Percentiles rank a stretch among this genome's conserved stretches.
Conservation (phyloP, 352 stramenopile genomes). For the Phytophthora quininea region DNA sequence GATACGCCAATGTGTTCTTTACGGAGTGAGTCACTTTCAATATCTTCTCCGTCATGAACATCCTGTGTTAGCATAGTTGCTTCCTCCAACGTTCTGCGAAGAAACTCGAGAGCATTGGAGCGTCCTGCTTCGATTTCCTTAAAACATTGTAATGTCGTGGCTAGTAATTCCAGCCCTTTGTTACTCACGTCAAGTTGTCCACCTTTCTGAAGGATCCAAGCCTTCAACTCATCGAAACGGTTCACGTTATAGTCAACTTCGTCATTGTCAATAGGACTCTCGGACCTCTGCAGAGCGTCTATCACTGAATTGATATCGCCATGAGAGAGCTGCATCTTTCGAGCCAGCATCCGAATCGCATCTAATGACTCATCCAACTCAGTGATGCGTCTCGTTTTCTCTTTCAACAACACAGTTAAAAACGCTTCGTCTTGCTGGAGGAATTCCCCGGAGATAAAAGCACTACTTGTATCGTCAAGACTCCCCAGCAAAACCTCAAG, state of each 20-base stretch:
- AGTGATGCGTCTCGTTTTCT: slow-evolving; percentile 63
- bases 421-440: slow-evolving; percentile 48
- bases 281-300: slow-evolving; percentile 5
- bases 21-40: slow-evolving; percentile 19
- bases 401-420: slow-evolving; percentile 54
- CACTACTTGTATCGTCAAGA: slow-evolving; percentile 17
- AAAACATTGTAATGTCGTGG: slow-evolving; percentile 32
- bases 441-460: slow-evolving; percentile 26
- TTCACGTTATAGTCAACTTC: slow-evolving; percentile 12
- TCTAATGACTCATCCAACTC: slow-evolving; percentile 55
- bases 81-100: slow-evolving; percentile 54
- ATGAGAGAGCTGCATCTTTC: slow-evolving; percentile 48
- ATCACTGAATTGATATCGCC: slow-evolving; percentile 55
- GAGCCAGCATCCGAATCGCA: slow-evolving; percentile 50
- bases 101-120: slow-evolving; percentile 26
- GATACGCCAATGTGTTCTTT: slow-evolving; percentile 4
- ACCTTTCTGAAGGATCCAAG: slow-evolving; percentile 51
- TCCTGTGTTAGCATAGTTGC: slow-evolving; percentile 44
- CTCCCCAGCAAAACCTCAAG: slow-evolving; percentile 23
- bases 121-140: slow-evolving; percentile 45
- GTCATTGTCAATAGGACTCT: background rate
- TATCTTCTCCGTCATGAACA: slow-evolving; percentile 10
- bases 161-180: slow-evolving; percentile 37
- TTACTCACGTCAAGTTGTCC: slow-evolving; percentile 54
- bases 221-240: slow-evolving; percentile 30